A percentile compares a stretch with the other conserved stretches of the same genome.
Conservation (phyloP, 805 yeast species). For the Maudiozyma pseudohumilis region DNA sequence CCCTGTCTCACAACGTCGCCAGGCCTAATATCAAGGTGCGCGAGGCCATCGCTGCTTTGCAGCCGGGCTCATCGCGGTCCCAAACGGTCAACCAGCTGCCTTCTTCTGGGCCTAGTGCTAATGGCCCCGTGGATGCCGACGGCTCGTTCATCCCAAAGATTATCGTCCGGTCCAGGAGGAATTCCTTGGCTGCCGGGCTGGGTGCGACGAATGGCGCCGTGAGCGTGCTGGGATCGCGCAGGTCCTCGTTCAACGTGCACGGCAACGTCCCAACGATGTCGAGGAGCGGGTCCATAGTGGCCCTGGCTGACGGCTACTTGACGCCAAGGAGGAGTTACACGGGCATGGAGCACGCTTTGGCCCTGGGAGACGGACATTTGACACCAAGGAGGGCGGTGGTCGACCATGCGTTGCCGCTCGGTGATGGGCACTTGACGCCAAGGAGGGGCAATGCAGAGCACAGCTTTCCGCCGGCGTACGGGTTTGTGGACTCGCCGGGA, state of each 20-base stretch:
- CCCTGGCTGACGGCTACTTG: conserved; percentile 20
- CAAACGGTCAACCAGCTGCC: too few relatives aligned
- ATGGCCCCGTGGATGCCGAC: neutral
- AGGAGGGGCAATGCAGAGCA: neutral
- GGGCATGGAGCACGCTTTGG: conserved; percentile 7
- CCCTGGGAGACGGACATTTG: neutral
- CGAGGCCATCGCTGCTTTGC: too few relatives aligned
- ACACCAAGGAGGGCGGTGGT: neutral
- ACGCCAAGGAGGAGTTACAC: too few relatives aligned
- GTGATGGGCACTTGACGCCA: neutral
- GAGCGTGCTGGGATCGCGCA: conserved; percentile 12
- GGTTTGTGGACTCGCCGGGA: conserved; percentile 8
- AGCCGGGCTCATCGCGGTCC: too few relatives aligned
- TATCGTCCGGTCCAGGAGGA: conserved; percentile 28
- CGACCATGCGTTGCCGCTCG: neutral
- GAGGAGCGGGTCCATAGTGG: conserved; percentile 21
- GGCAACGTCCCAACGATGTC: conserved; percentile 16
- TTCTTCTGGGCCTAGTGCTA: neutral
- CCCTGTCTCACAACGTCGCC: conserved; percentile 22
- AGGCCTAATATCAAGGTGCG: too few relatives aligned
- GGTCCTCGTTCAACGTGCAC: conserved; percentile 25
- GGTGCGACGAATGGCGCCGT: too few relatives aligned
- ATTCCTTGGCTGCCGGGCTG: conserved; percentile 24
- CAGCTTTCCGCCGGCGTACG: neutral
- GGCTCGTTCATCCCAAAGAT: conserved; percentile 30